Evolutionary conservation across 2,329 filamentous ascomycete species (phyloP).

Genomic region (Trichoderma afroharzianum): DNA sequence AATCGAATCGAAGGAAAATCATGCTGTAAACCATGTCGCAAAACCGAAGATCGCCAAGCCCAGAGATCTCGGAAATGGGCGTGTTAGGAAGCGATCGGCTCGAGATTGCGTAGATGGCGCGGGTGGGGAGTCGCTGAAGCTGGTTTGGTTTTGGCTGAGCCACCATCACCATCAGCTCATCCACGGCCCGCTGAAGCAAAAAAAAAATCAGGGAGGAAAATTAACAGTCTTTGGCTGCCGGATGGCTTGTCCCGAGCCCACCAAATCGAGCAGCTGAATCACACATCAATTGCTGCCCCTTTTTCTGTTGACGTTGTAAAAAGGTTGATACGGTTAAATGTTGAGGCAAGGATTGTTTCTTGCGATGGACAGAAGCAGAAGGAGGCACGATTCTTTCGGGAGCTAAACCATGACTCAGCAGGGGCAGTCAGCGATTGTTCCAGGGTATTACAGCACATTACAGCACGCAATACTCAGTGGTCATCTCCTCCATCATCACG

Average conservation of each 20-base stretch:
- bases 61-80: background rate
- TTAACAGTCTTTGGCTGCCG: background rate
- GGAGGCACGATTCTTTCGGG: background rate
- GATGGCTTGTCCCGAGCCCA: background rate
- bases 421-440: background rate
- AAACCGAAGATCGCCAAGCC: background rate
- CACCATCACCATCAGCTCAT: background rate
- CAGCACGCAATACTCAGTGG: background rate
- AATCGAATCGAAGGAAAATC: background rate
- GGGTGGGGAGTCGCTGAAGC: background rate
- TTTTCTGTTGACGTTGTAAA: too few relatives aligned
- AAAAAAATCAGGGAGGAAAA: background rate
- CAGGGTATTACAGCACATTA: too few relatives aligned
- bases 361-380: background rate
- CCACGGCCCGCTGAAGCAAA: background rate
- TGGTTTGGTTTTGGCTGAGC: background rate
- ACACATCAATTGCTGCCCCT: background rate
- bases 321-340: background rate
- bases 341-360: background rate
- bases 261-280: background rate
- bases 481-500: background rate
- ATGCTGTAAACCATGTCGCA: background rate
- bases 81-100: background rate
- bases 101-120: conserved; percentile 13
- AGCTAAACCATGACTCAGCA: background rate